Conservation (phyloP, 2,329 filamentous ascomycete genomes). For the Fusarium drepaniforme region DNA sequence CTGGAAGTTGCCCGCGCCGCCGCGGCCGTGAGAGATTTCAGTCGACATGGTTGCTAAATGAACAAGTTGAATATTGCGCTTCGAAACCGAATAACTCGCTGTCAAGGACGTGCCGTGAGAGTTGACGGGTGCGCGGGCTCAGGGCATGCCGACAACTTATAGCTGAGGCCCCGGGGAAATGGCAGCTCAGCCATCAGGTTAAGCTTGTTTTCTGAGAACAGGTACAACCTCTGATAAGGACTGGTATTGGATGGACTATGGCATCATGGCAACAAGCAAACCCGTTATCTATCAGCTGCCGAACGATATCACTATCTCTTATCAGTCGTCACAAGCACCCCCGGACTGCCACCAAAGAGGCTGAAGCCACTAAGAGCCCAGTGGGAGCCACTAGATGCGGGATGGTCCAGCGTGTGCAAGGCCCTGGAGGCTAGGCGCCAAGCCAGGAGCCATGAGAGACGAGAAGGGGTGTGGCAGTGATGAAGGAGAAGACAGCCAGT, state of each 20-base stretch:
- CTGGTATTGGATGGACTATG: slow-evolving; percentile 19
- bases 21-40: slow-evolving; percentile 71
- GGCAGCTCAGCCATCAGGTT: slow-evolving; percentile 32
- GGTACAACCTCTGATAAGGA: slow-evolving; percentile 31
- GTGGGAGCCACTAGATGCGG: slow-evolving; percentile 29
- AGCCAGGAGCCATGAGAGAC: slow-evolving; percentile 23
- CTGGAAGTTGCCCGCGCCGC: slow-evolving; percentile 72
- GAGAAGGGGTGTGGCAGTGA: slow-evolving; percentile 23
- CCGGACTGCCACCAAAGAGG: slow-evolving; percentile 18
- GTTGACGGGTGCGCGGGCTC: slow-evolving; percentile 22
- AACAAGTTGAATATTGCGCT: slow-evolving; percentile 3
- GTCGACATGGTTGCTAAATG: slow-evolving; percentile 47
- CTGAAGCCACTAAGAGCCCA: slow-evolving; percentile 20
- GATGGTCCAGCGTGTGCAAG: slow-evolving; percentile 31
- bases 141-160: slow-evolving; percentile 44
- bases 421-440: slow-evolving; percentile 33
- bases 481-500: slow-evolving; percentile 32
- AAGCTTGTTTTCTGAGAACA: slow-evolving; percentile 34
- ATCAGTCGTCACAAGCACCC: slow-evolving; percentile 26
- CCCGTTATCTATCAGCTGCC: slow-evolving; percentile 36
- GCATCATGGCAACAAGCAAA: slow-evolving; percentile 33
- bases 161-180: slow-evolving; percentile 27
- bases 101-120: not conserved
- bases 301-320: slow-evolving; percentile 34
- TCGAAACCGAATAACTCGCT: not conserved